phyloP scores from a whole-genome alignment of 2,329 filamentous ascomycete species.

The Taxawa tesnikishii region DNA sequence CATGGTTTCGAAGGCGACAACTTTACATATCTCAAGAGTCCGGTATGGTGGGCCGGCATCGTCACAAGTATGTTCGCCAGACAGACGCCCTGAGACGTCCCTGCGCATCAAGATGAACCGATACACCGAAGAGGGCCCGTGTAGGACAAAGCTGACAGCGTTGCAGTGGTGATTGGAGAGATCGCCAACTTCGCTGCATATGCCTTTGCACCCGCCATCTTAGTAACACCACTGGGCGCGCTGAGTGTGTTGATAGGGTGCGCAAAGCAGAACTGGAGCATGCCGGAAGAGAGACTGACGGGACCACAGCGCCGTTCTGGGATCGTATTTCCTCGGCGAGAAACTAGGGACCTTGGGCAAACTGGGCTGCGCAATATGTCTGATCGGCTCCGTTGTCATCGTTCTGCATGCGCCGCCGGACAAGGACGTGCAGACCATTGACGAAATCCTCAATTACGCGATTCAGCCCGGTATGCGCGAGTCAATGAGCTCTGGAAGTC shows the following conservation, averaged over 20 bases:
- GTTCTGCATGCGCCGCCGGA: conserved; percentile 94
- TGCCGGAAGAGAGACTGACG: conserved; percentile 10
- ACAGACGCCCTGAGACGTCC: too few species aligned
- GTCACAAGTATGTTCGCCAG: conserved; percentile 69
- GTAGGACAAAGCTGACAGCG: conserved; percentile 3
- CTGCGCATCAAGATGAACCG: background rate
- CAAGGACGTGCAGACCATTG: conserved; percentile 79
- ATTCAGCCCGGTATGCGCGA: conserved; percentile 63
- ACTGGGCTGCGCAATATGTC: conserved; percentile 87
- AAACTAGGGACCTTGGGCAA: conserved; percentile 83
- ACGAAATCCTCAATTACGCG: conserved; percentile 82
- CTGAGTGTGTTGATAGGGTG: conserved; percentile 83
- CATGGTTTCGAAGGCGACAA: conserved; percentile 97
- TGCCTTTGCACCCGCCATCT: conserved; percentile 94
- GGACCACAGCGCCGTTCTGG: conserved; percentile 60
- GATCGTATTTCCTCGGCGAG: conserved; percentile 88
- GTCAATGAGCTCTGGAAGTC: conserved; percentile 1
- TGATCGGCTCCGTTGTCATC: conserved; percentile 94
- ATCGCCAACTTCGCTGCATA: conserved; percentile 97
- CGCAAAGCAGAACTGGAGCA: conserved; percentile 12
- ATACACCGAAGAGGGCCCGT: conserved; percentile 12
- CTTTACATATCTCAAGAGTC: conserved; percentile 84
- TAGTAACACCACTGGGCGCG: conserved; percentile 89
- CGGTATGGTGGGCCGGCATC: conserved; percentile 97
- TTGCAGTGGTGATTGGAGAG: conserved; percentile 76